phyloP scores from a whole-genome alignment of 2,329 filamentous ascomycete species.

The Lasiodiplodia theobromae region DNA sequence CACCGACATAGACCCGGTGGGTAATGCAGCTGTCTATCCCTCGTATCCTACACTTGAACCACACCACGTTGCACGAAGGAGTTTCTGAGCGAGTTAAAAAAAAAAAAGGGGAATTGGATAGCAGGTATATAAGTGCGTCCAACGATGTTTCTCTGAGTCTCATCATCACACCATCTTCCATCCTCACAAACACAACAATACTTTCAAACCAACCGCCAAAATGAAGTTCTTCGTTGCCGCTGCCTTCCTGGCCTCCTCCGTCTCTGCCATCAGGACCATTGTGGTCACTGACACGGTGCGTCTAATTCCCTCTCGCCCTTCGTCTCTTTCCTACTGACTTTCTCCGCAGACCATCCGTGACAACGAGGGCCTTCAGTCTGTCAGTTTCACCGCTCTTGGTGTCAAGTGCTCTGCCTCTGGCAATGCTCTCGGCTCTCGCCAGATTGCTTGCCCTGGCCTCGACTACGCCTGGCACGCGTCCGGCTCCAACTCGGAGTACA shows the following conservation, averaged over 20 bases:
- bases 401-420: not conserved
- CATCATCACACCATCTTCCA: not conserved
- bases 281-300: not conserved
- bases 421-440: not conserved
- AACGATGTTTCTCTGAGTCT: not conserved
- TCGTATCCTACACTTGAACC: not conserved
- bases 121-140: not conserved
- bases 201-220: not conserved
- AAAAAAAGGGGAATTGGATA: not conserved
- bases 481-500: not conserved
- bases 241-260: not conserved
- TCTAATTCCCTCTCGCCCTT: not conserved
- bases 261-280: not conserved
- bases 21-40: not conserved
- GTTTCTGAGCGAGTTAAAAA: not conserved
- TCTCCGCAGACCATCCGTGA: not conserved
- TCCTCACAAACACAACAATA: not conserved
- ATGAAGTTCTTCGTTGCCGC: not conserved
- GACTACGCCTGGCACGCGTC: not conserved
- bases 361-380: not conserved
- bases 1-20: not conserved
- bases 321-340: not conserved
- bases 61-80: not conserved
- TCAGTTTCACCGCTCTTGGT: not conserved
- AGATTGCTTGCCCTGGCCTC: not conserved